Percentiles rank a stretch among this genome's conserved stretches.
Conservation (phyloP, 2,329 filamentous ascomycete species). For the Pezicula carpinea region DNA sequence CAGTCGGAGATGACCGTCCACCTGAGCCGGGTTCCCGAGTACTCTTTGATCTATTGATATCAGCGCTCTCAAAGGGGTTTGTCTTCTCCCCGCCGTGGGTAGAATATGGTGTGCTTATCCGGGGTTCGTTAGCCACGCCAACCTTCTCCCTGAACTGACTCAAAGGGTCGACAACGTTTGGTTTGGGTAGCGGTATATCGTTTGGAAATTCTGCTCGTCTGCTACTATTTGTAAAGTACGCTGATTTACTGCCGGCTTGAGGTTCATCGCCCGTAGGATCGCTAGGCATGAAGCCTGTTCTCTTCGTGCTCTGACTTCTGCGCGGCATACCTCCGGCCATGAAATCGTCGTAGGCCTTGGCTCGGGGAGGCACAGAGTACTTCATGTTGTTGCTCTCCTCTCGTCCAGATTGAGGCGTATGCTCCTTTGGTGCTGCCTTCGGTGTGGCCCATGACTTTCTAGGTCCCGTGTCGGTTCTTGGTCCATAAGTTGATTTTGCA, state of each 20-base stretch:
- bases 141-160: slow-evolving; percentile 39
- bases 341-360: slow-evolving; percentile 18
- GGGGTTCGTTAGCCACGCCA: slow-evolving; percentile 35
- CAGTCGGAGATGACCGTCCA: not conserved
- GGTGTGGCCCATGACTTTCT: slow-evolving; percentile 14
- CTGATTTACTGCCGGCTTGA: slow-evolving; percentile 22
- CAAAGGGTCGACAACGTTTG: slow-evolving; percentile 36
- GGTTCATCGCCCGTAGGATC: slow-evolving; percentile 28
- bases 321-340: slow-evolving; percentile 10
- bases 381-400: slow-evolving; percentile 17
- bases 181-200: slow-evolving; percentile 18
- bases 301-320: slow-evolving; percentile 19
- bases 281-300: slow-evolving; percentile 28
- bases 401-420: slow-evolving; percentile 17
- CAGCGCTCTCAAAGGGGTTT: slow-evolving; percentile 45
- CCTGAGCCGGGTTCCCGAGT: slow-evolving; percentile 16
- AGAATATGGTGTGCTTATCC: slow-evolving; percentile 54
- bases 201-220: slow-evolving; percentile 11
- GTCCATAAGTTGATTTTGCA: slow-evolving; percentile 1
- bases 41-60: slow-evolving; percentile 27
- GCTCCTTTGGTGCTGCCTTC: slow-evolving; percentile 18
- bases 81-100: slow-evolving; percentile 54
- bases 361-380: slow-evolving; percentile 11
- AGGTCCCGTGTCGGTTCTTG: slow-evolving; percentile 7
- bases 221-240: slow-evolving; percentile 25